Base-by-base conservation (phyloP, 2,329 filamentous ascomycete genomes). In the Thelonectria rubi region DNA sequence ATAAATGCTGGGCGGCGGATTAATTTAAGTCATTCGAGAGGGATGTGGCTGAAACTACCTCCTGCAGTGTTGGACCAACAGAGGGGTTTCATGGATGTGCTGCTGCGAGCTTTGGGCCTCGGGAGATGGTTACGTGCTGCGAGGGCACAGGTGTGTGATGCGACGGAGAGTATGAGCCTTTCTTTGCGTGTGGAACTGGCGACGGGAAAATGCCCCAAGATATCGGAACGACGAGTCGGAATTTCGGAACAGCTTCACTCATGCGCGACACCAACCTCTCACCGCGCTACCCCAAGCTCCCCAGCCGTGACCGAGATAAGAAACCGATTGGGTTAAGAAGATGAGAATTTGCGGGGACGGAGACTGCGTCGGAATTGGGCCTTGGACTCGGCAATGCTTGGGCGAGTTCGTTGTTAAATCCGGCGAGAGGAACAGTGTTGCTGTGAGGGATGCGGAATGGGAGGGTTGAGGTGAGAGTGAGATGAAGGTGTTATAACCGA, bases 241-340 rank as follows among this genome's bases (percentile, higher is more conserved):
- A 55, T 21, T 34, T 47, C 53, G 53, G 53, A 55, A 55, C 26
- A 34, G 9, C 21, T 43, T 37, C 34, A 15, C 34, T 15, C 34
- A 37, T 37, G 12, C 34, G 14, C 34, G 3, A 37, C 47, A 30
- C 14, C 32, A 40, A 34, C 32, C 14, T 6, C 20, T n/a, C 49
- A 45, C 11, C n/a, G 10, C 15, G n/a, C 9, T 6, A 1, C 26
- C 30, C 50, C 39, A 37, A 45, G 8, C 5, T 14, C 40, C 50
- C 40, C 40, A 32, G 11, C n/a, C 32, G 24, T 39, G 37, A 34
- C 12, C 40, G n/a, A 43, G 39, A 53, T 53, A 45, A 53, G 24
- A 8, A 53, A 12, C n/a, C 39, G 40, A 53, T 53, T 39, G 32
- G 53, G 18, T 20, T n/a, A 34, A 54, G 11, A 43, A 6, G 14